These are phyloP conservation scores for Quercus variabilis DNA, from an alignment of 306 rosid genomes.

Conservation along the genomic window DNA sequence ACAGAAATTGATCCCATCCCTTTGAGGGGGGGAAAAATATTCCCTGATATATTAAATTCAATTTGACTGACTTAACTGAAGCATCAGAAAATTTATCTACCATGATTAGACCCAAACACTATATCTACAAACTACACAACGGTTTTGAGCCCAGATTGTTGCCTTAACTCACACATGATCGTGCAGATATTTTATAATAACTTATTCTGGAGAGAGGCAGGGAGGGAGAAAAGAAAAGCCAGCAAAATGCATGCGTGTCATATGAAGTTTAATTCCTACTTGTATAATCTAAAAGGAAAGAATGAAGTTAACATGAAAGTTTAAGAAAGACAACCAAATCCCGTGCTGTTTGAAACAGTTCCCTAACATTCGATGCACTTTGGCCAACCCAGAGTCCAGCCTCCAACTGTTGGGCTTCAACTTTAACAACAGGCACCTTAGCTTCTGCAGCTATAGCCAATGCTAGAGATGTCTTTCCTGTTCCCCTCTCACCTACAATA, in stretches of 20 bases:
- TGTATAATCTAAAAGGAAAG: constrained; percentile 8
- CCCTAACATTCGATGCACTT: constrained; percentile 96
- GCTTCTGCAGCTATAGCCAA: constrained; percentile 98
- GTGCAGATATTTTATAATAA: background rate
- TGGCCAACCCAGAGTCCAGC: constrained; percentile 99
- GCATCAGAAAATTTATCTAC: background rate
- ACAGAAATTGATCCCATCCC: background rate
- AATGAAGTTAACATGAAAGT: constrained; percentile 18
- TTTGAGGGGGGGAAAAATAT: background rate
- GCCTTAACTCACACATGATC: background rate
- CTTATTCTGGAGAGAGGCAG: background rate
- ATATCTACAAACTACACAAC: constrained; percentile 5
- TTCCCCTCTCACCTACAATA: constrained; percentile 97
- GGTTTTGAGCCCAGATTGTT: background rate
- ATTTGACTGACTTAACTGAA: background rate
- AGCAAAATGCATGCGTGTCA: background rate
- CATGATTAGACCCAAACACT: constrained; percentile 11
- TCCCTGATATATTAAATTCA: background rate
- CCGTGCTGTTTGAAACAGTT: constrained; percentile 94
- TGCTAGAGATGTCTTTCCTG: constrained; percentile 97
- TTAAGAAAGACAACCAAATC: constrained; percentile 75
- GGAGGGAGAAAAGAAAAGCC: background rate
- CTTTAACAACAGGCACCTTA: constrained; percentile 87
- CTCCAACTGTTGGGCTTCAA: constrained; percentile 87
- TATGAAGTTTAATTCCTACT: background rate